Evolutionary conservation across 192 early-diverging fungal genomes (phyloP), one percentile per base, ranked within the genome.

Genomic region (Coemansia sp.): DNA sequence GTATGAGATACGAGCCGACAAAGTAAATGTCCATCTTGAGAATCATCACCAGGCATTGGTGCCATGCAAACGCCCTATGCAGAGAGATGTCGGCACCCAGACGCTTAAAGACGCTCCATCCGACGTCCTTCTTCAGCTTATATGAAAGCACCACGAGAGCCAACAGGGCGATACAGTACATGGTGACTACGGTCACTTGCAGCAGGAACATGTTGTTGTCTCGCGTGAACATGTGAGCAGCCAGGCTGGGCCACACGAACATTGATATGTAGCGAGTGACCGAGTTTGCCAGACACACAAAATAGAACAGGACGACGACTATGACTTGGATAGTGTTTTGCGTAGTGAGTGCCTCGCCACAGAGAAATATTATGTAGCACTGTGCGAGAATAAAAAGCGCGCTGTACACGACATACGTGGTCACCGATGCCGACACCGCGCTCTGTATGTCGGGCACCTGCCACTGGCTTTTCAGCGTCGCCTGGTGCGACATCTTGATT

Each of bases 81-180:
- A 85, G 40, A 16, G 40, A 26, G n/a, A 75, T 62, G 40, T 85
- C 82, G 1, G 82, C 77, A 24, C 82, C 79, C 48, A 85, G 57
- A 43, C 73, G 76, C 69, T 75, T 76, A 66, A 70, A 79, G 42
- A 82, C 71, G 43, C 58, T 73, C 79, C 83, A 84, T 9, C 85
- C 77, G 38, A 76, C 72, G 10, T 74, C 77, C 57, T 71, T 70
- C 46, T 74, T 79, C n/a, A 92, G 77, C 61, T 73, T 73, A 59
- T 69, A 70, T 48, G 77, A 73, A 40, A 79, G 37, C 21, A 79
- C 60, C 1, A 61, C 53, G 8, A 79, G 65, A n/a, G 71, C 58
- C n/a, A 62, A 57, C 4, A 79, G 36, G 45, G 77, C 64, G 10
- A 74, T 46, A 6, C 38, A 64, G 45, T 79, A 79, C 16, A 38